phyloP scores from a whole-genome alignment of 495 filamentous ascomycete genomes.

The Sordaria brevicollis region DNA sequence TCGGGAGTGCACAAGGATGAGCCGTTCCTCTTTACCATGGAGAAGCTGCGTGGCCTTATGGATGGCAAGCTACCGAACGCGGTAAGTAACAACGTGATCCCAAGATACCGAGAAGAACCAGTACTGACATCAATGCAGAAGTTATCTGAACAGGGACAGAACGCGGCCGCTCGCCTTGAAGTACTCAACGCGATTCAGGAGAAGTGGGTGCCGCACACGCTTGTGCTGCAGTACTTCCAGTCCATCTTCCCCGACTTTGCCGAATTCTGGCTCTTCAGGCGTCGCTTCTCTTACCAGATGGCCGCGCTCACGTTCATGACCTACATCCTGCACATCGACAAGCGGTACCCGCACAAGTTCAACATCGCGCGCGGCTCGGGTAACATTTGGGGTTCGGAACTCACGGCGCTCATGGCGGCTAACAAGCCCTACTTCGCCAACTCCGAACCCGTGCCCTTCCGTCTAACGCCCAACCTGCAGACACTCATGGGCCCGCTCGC shows the following conservation, averaged over 20 bases:
- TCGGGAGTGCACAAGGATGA: constrained; percentile 86
- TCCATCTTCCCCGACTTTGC: constrained; percentile 77
- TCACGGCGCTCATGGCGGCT: constrained; percentile 73
- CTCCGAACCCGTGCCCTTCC: constrained; percentile 89
- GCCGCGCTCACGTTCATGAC: constrained; percentile 98
- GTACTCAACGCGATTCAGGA: constrained; percentile 86
- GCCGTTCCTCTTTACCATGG: constrained; percentile 88
- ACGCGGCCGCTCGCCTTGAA: constrained; percentile 63
- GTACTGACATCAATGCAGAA: constrained; percentile 32
- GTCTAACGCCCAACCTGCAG: constrained; percentile 92
- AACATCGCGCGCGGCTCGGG: constrained; percentile 80
- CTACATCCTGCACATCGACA: constrained; percentile 90
- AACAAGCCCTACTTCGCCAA: constrained; percentile 85
- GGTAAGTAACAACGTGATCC: constrained; percentile 29
- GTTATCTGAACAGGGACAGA: constrained; percentile 38
- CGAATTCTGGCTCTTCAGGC: constrained; percentile 96
- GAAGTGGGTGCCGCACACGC: constrained; percentile 70
- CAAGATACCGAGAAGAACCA: background rate
- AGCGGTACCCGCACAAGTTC: constrained; percentile 89
- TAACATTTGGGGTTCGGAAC: constrained; percentile 92
- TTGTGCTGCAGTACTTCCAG: constrained; percentile 85
- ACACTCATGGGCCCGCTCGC: constrained; percentile 90
- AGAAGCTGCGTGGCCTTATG: constrained; percentile 68
- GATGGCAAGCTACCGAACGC: constrained; percentile 47
- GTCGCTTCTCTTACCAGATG: constrained; percentile 91